These are phyloP conservation scores for Pestalotiopsis sp. DNA, from an alignment of 2,329 filamentous ascomycete species.

Conservation along the genomic window DNA sequence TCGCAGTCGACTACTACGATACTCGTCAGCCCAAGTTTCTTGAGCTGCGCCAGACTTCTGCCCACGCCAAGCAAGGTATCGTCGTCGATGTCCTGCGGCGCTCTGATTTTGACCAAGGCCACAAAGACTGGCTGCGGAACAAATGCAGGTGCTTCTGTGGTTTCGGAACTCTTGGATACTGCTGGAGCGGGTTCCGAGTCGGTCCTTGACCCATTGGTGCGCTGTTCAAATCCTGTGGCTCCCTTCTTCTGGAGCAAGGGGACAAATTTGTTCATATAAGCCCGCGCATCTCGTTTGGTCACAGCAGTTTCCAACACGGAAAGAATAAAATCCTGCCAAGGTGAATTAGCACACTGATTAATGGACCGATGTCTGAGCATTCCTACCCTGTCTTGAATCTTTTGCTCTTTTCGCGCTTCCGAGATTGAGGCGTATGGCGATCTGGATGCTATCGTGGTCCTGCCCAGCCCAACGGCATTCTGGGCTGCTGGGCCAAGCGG, in stretches of 20 bases:
- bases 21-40: constrained; percentile 77
- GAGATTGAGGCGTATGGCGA: constrained; percentile 40
- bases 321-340: constrained; percentile 74
- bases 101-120: constrained; percentile 82
- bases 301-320: constrained; percentile 86
- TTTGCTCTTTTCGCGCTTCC: constrained; percentile 47
- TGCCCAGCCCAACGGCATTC: constrained; percentile 20
- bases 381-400: constrained; percentile 48
- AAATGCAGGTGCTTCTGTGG: constrained; percentile 41
- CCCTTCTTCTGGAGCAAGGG: constrained; percentile 33
- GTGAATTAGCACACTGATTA: constrained; percentile 11
- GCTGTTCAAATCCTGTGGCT: constrained; percentile 33
- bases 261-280: constrained; percentile 85
- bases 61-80: constrained; percentile 73
- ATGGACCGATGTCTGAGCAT: neutral
- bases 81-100: constrained; percentile 71
- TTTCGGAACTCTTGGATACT: constrained; percentile 11
- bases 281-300: constrained; percentile 89
- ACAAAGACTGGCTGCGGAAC: constrained; percentile 57
- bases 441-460: constrained; percentile 26
- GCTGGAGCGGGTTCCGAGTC: neutral
- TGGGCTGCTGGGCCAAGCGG: constrained; percentile 22
- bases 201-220: constrained; percentile 18
- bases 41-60: constrained; percentile 81
- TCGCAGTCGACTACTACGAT: constrained; percentile 80